Percentiles rank a stretch among this genome's conserved stretches.
Evolutionary conservation across 306 rosid genomes (phyloP).

Genomic region (Lagenaria siceraria): DNA sequence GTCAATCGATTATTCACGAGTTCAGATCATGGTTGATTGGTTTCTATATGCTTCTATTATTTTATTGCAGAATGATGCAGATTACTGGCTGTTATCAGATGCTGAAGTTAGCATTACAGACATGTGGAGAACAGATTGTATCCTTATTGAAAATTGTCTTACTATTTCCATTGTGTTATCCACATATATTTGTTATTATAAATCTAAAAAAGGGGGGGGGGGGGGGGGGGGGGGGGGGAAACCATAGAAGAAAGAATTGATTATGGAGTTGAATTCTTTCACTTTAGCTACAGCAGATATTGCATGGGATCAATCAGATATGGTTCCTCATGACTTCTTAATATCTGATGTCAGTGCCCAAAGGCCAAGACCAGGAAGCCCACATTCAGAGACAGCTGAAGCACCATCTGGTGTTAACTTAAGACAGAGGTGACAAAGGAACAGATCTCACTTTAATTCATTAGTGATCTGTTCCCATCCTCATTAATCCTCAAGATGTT

Average conservation of each 20-base stretch:
- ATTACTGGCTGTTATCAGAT: slow-evolving; percentile 96
- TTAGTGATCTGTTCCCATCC: neutral
- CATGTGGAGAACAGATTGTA: slow-evolving; percentile 95
- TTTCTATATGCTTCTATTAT: neutral
- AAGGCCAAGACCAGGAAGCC: slow-evolving; percentile 30
- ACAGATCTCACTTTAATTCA: neutral
- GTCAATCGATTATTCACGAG: neutral
- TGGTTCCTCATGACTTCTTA: slow-evolving; percentile 60
- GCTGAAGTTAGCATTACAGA: slow-evolving; percentile 95
- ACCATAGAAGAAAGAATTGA: neutral
- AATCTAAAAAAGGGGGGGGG: neutral
- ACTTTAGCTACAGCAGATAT: slow-evolving; percentile 53
- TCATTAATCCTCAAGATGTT: slow-evolving; percentile 1
- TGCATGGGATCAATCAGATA: slow-evolving; percentile 66
- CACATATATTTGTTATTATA: neutral
- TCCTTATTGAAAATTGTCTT: slow-evolving; percentile 27
- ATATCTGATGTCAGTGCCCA: slow-evolving; percentile 27
- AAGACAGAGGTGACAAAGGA: slow-evolving; percentile 27
- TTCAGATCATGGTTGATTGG: neutral
- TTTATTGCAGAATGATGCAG: slow-evolving; percentile 77
- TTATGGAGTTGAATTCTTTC: slow-evolving; percentile 9
- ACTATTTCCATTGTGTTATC: neutral
- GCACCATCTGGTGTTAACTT: slow-evolving; percentile 39
- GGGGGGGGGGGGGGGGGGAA: too few relatives aligned
- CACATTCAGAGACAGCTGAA: slow-evolving; percentile 34